Conservation (phyloP, 2,329 filamentous ascomycete species). For the Colletotrichum higginsianum region DNA sequence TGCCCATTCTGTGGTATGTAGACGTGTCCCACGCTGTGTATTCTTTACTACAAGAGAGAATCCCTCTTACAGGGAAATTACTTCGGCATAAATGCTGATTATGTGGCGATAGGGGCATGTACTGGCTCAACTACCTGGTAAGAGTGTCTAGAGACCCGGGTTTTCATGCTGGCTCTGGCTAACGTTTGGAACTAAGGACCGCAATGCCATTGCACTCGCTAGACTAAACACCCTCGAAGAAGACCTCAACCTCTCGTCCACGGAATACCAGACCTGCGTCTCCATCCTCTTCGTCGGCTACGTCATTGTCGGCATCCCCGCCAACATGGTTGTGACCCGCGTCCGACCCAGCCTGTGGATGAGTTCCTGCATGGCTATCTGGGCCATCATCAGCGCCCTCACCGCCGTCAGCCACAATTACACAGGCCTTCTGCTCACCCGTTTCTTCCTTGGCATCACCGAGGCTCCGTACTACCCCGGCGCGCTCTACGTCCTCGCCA, state of each 20-base stretch:
- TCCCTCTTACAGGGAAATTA: too few relatives aligned
- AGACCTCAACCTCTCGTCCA: constrained; percentile 63
- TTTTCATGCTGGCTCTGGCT: too few relatives aligned
- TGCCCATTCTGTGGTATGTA: constrained; percentile 55
- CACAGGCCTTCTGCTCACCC: constrained; percentile 46
- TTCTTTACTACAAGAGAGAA: too few relatives aligned
- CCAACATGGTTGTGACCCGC: constrained; percentile 41
- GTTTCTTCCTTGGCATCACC: constrained; percentile 48
- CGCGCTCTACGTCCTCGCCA: constrained; percentile 48
- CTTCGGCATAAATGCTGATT: constrained; percentile 34
- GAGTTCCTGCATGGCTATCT: constrained; percentile 41
- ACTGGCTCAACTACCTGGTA: constrained; percentile 48
- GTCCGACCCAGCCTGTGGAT: constrained; percentile 38
- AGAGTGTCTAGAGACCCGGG: not conserved
- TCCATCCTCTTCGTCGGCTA: constrained; percentile 45
- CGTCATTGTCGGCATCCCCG: constrained; percentile 49
- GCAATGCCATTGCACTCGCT: constrained; percentile 71
- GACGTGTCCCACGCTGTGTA: too few relatives aligned
- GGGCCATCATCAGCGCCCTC: constrained; percentile 49
- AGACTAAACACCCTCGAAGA: constrained; percentile 67
- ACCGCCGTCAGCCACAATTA: constrained; percentile 49
- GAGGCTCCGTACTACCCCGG: constrained; percentile 51
- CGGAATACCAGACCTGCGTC: constrained; percentile 36
- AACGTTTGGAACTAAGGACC: constrained; percentile 46
- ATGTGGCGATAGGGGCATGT: constrained; percentile 48